phyloP scores from a whole-genome alignment of 2,329 filamentous ascomycete genomes.

The Exophiala sideris region DNA sequence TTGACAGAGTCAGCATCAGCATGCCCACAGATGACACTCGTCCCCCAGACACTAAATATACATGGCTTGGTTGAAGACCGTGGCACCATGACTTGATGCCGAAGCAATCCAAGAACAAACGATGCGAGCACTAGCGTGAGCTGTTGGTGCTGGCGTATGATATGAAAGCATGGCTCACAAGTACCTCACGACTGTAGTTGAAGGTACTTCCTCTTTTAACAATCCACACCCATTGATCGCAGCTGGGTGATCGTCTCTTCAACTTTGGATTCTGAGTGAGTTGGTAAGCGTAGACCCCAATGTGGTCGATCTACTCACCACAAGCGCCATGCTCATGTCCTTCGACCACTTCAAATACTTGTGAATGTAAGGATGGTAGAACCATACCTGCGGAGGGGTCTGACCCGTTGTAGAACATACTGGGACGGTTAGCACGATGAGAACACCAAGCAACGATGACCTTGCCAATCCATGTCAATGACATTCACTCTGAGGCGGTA shows the following conservation, averaged over 20 bases:
- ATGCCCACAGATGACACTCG: too few relatives aligned
- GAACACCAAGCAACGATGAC: background rate
- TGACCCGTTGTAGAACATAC: background rate
- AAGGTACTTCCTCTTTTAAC: background rate
- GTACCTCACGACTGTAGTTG: too few relatives aligned
- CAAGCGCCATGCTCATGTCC: constrained; percentile 10
- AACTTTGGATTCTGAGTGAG: constrained; percentile 6
- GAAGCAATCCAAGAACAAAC: too few relatives aligned
- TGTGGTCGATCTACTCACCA: constrained; percentile 5
- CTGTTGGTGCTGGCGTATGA: too few relatives aligned
- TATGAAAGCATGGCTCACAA: too few relatives aligned
- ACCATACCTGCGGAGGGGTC: constrained; percentile 5
- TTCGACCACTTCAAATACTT: constrained; percentile 23
- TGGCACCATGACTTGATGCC: too few relatives aligned
- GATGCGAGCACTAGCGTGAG: too few relatives aligned
- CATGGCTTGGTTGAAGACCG: too few relatives aligned
- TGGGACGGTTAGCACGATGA: constrained; percentile 1
- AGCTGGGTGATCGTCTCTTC: constrained; percentile 9
- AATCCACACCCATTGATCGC: constrained; percentile 19
- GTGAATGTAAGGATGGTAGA: constrained; percentile 18
- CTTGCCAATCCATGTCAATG: constrained; percentile 28
- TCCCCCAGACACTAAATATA: too few relatives aligned
- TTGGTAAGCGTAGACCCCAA: background rate
- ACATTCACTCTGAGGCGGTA: constrained; percentile 26
- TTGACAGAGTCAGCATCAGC: too few relatives aligned